Conservation (phyloP, 108 stramenopile genomes). For the Cyclotella choctawhatcheeana region DNA sequence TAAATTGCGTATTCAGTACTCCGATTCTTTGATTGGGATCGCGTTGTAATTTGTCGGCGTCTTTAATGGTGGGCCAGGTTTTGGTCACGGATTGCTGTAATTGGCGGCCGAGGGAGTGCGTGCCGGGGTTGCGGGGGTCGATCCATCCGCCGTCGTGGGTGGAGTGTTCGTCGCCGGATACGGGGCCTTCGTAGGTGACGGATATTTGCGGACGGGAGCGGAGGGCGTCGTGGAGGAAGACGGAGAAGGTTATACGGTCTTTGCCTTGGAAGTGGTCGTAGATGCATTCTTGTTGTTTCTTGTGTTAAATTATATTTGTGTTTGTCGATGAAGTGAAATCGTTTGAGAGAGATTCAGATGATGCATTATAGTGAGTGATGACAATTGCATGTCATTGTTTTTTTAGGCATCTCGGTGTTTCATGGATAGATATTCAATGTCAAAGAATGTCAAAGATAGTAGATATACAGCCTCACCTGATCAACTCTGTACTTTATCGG, state of each 20-base stretch:
- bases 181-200: constrained; percentile 40
- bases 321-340: too few species aligned
- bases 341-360: too few species aligned
- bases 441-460: not conserved
- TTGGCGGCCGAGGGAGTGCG: constrained; percentile 11
- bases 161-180: constrained; percentile 13
- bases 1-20: constrained; percentile 11
- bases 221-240: constrained; percentile 40
- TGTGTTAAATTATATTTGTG: constrained; percentile 3
- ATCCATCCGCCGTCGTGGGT: not conserved
- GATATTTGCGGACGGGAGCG: constrained; percentile 5
- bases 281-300: constrained; percentile 46
- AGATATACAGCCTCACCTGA: not conserved
- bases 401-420: too few species aligned
- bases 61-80: constrained; percentile 6
- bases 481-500: constrained; percentile 29
- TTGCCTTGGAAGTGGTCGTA: constrained; percentile 27
- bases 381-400: too few species aligned
- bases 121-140: not conserved
- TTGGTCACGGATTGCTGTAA: constrained; percentile 1
- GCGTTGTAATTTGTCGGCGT: constrained; percentile 1
- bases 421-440: too few species aligned
- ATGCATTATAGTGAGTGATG: too few species aligned
- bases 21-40: constrained; percentile 13
- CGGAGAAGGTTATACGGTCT: constrained; percentile 36